phyloP scores from a whole-genome alignment of 345 rosid genomes.

The Populus nigra region DNA sequence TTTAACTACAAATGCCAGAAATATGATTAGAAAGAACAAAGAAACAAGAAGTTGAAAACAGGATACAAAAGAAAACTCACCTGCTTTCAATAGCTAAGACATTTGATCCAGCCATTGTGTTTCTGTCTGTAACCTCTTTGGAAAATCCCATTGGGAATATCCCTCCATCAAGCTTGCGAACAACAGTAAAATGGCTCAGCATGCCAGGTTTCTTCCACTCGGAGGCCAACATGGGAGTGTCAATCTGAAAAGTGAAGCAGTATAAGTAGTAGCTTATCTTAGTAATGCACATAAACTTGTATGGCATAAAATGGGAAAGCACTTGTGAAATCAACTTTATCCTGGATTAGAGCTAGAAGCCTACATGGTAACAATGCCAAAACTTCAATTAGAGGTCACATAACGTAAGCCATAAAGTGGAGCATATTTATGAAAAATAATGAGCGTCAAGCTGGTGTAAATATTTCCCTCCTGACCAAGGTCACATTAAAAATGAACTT shows the following conservation, averaged over 20 bases:
- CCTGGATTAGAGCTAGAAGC: background rate
- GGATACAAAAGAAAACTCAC: slow-evolving; percentile 31
- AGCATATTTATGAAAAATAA: background rate
- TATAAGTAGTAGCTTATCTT: slow-evolving; percentile 9
- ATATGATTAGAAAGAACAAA: background rate
- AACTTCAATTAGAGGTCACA: background rate
- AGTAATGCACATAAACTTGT: slow-evolving; percentile 12
- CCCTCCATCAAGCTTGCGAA: slow-evolving; percentile 90
- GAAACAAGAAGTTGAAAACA: background rate
- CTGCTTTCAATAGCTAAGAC: slow-evolving; percentile 81
- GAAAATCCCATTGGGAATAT: slow-evolving; percentile 93
- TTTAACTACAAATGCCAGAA: slow-evolving; percentile 5
- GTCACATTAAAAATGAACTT: slow-evolving; percentile 10
- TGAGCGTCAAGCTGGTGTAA: background rate
- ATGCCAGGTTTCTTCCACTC: slow-evolving; percentile 82
- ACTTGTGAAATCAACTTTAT: background rate
- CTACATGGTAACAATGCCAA: background rate
- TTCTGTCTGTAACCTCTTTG: slow-evolving; percentile 80
- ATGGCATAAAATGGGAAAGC: background rate
- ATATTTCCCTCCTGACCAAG: background rate
- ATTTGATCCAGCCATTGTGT: slow-evolving; percentile 69
- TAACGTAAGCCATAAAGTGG: background rate
- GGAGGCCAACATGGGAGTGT: slow-evolving; percentile 81
- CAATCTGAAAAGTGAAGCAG: slow-evolving; percentile 62
- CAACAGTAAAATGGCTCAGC: slow-evolving; percentile 81